Evolutionary conservation across 2,329 filamentous ascomycete genomes (phyloP).

Genomic region (Daldinia eschscholtzii): DNA sequence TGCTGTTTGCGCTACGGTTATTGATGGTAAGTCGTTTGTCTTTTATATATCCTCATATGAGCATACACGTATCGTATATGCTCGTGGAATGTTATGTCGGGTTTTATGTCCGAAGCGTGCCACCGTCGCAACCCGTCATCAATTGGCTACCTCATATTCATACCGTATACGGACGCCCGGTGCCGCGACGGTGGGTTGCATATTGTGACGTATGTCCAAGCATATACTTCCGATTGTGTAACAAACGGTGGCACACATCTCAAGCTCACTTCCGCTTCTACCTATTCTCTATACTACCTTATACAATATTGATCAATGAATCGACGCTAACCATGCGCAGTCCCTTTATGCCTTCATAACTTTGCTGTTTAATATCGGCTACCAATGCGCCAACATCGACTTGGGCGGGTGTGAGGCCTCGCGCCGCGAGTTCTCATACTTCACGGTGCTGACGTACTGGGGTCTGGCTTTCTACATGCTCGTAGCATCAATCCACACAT

Average conservation of each 20-base stretch:
- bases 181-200: background rate
- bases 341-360: conserved; percentile 76
- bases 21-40: conserved; percentile 61
- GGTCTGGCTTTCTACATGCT: conserved; percentile 84
- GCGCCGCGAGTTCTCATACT: conserved; percentile 78
- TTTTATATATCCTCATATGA: conserved; percentile 44
- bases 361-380: conserved; percentile 77
- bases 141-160: background rate
- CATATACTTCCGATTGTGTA: background rate
- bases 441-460: conserved; percentile 87
- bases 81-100: background rate
- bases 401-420: conserved; percentile 61
- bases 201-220: background rate
- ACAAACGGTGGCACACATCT: background rate
- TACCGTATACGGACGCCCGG: background rate
- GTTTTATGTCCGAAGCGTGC: background rate
- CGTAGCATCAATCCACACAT: conserved; percentile 75
- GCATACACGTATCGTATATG: background rate
- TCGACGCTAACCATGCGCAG: conserved; percentile 36
- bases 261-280: background rate
- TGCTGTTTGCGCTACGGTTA: conserved; percentile 70
- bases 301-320: background rate
- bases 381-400: conserved; percentile 66
- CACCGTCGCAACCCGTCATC: conserved; percentile 1
- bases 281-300: background rate